These are phyloP conservation scores for Beta macrorhiza DNA, from an alignment of 179 eudicot species.

Conservation along the genomic window DNA sequence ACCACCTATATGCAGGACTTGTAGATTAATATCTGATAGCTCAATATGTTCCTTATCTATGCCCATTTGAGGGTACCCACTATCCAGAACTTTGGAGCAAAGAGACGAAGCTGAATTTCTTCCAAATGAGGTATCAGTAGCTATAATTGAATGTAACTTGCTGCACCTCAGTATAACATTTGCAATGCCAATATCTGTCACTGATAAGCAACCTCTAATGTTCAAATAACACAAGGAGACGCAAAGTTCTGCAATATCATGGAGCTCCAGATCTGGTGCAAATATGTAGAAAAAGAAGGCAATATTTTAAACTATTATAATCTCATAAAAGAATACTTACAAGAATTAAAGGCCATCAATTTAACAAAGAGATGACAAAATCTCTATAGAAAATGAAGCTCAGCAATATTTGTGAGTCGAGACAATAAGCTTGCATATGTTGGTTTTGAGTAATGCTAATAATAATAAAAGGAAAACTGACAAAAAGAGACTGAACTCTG, in stretches of 20 bases:
- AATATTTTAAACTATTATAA: background rate
- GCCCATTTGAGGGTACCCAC: slow-evolving; percentile 21
- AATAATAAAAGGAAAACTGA: background rate
- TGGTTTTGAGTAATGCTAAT: background rate
- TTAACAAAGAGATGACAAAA: background rate
- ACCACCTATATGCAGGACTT: slow-evolving; percentile 71
- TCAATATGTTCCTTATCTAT: slow-evolving; percentile 29
- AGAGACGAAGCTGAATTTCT: slow-evolving; percentile 54
- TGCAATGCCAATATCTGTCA: slow-evolving; percentile 79
- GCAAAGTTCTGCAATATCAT: slow-evolving; percentile 52
- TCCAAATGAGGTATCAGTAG: slow-evolving; percentile 69
- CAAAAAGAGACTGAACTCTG: no score
- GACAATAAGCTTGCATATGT: background rate
- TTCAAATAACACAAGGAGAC: slow-evolving; percentile 55
- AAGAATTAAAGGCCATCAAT: slow-evolving; percentile 3
- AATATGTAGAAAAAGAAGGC: slow-evolving; percentile 8
- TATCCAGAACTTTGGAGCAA: slow-evolving; percentile 39
- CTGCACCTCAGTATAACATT: slow-evolving; percentile 44
- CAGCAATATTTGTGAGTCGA: background rate
- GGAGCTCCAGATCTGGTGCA: slow-evolving; percentile 68
- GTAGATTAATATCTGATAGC: slow-evolving; percentile 40
- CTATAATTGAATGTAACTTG: slow-evolving; percentile 66
- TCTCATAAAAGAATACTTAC: no score
- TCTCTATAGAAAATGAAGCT: background rate
- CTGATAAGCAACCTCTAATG: slow-evolving; percentile 66